These are phyloP conservation scores for Penicillium paradoxum DNA, from an alignment of 495 filamentous ascomycete genomes.

Conservation along the genomic window DNA sequence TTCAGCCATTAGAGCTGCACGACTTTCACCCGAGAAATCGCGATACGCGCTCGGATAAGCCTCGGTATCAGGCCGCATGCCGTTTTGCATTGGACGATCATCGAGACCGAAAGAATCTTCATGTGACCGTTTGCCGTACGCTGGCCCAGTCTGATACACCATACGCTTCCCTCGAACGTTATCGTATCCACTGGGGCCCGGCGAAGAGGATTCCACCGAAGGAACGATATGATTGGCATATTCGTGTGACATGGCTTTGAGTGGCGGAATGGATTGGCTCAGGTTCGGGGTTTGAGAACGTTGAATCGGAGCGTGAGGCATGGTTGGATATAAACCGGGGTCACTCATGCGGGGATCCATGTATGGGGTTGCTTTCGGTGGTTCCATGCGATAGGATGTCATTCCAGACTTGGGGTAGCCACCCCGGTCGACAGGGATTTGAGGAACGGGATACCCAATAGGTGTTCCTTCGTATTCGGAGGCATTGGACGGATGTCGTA, in stretches of 20 bases:
- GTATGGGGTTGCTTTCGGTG: constrained; percentile 25
- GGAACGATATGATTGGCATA: constrained; percentile 19
- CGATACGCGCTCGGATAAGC: constrained; percentile 23
- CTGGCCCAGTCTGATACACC: constrained; percentile 30
- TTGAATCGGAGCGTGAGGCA: constrained; percentile 16
- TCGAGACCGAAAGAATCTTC: constrained; percentile 41
- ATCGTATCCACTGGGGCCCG: constrained; percentile 24
- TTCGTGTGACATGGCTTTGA: constrained; percentile 23
- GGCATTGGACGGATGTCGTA: constrained; percentile 32
- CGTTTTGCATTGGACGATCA: constrained; percentile 45
- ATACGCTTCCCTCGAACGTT: constrained; percentile 23
- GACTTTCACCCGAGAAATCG: constrained; percentile 27
- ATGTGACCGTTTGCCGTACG: constrained; percentile 34
- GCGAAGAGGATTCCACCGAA: constrained; percentile 21
- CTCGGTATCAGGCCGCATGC: constrained; percentile 46
- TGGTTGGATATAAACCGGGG: constrained; percentile 18
- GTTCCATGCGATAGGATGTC: constrained; percentile 31
- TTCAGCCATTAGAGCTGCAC: constrained; percentile 29
- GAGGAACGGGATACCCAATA: constrained; percentile 27
- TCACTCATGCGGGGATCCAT: constrained; percentile 26
- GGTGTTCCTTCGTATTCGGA: constrained; percentile 35
- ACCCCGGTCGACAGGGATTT: constrained; percentile 17
- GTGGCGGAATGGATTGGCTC: constrained; percentile 21
- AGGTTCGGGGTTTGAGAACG: constrained; percentile 26
- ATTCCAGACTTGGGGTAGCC: constrained; percentile 26